phyloP scores from a whole-genome alignment of 805 yeast species.

The Yarrowia sp. region DNA sequence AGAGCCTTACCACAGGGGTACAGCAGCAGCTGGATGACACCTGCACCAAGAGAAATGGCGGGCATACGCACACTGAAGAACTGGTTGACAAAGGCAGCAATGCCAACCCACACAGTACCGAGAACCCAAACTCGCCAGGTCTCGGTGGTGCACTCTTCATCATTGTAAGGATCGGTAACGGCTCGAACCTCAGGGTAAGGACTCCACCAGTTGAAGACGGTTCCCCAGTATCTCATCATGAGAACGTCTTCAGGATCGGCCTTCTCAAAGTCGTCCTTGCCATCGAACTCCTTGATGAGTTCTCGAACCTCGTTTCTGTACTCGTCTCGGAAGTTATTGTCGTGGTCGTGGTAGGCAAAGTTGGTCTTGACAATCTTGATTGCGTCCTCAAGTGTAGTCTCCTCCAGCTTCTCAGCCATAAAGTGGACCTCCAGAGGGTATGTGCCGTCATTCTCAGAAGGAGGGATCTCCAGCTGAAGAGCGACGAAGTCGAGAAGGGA shows the following conservation, averaged over 20 bases:
- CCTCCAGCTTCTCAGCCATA: constrained; percentile 54
- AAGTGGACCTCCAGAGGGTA: constrained; percentile 46
- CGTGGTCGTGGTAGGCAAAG: constrained; percentile 55
- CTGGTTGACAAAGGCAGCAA: constrained; percentile 57
- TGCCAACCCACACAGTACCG: constrained; percentile 59
- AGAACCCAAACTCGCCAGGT: constrained; percentile 62
- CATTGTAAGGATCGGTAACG: constrained; percentile 56
- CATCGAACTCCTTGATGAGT: constrained; percentile 21
- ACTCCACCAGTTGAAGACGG: constrained; percentile 46
- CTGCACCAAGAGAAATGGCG: constrained; percentile 56
- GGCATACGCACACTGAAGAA: constrained; percentile 63
- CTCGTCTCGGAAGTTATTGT: constrained; percentile 56
- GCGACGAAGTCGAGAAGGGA: constrained; percentile 22
- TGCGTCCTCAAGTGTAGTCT: constrained; percentile 52
- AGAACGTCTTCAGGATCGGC: constrained; percentile 8
- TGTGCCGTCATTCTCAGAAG: constrained; percentile 11
- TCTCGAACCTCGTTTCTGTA: constrained; percentile 46
- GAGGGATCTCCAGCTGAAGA: constrained; percentile 21
- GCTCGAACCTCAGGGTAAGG: constrained; percentile 67
- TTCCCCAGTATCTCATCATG: constrained; percentile 34
- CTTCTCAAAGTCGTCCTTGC: constrained; percentile 5
- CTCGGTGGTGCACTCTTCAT: constrained; percentile 56
- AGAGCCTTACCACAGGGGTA: constrained; percentile 59
- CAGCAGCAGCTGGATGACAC: constrained; percentile 63
- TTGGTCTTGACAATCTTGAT: constrained; percentile 53